phyloP scores from a whole-genome alignment of 2,329 filamentous ascomycete genomes.

The Aspergillus fijiensis region DNA sequence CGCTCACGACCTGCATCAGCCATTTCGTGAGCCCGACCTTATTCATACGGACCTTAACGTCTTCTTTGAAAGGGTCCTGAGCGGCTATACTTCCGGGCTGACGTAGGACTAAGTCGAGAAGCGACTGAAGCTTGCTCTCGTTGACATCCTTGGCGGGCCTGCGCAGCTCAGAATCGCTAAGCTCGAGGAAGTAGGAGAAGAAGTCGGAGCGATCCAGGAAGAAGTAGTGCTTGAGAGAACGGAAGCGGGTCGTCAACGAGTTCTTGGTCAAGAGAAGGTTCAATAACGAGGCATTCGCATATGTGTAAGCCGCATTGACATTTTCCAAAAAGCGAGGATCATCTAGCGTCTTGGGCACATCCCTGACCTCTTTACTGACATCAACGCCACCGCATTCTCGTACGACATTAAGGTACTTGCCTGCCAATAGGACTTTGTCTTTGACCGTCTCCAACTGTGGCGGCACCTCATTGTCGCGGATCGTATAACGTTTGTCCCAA shows the following conservation, averaged over 20 bases:
- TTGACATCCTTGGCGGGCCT: constrained; percentile 89
- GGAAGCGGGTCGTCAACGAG: constrained; percentile 78
- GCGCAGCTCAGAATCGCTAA: constrained; percentile 82
- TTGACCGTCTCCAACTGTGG: constrained; percentile 88
- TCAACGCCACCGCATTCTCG: constrained; percentile 95
- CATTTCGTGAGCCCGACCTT: constrained; percentile 89
- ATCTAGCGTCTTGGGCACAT: constrained; percentile 90
- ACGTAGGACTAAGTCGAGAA: constrained; percentile 94
- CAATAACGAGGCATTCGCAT: constrained; percentile 91
- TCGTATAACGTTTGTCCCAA: constrained; percentile 96
- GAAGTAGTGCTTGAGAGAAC: constrained; percentile 97
- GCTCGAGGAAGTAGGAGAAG: constrained; percentile 95
- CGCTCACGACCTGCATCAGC: constrained; percentile 93
- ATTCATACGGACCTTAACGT: constrained; percentile 97
- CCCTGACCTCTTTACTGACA: constrained; percentile 80
- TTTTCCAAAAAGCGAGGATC: constrained; percentile 92
- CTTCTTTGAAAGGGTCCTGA: constrained; percentile 95
- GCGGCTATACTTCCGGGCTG: constrained; percentile 93
- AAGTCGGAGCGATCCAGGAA: constrained; percentile 98
- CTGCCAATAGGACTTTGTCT: constrained; percentile 90
- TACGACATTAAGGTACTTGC: constrained; percentile 97
- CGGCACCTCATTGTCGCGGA: constrained; percentile 85
- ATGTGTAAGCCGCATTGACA: constrained; percentile 89
- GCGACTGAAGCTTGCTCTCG: constrained; percentile 85
- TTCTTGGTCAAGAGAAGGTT: constrained; percentile 90